A percentile compares a stretch with the other conserved stretches of the same genome.
These are phyloP conservation scores for Meyerozyma guilliermondii DNA, from an alignment of 1,139 yeast species.

Conservation along the genomic window DNA sequence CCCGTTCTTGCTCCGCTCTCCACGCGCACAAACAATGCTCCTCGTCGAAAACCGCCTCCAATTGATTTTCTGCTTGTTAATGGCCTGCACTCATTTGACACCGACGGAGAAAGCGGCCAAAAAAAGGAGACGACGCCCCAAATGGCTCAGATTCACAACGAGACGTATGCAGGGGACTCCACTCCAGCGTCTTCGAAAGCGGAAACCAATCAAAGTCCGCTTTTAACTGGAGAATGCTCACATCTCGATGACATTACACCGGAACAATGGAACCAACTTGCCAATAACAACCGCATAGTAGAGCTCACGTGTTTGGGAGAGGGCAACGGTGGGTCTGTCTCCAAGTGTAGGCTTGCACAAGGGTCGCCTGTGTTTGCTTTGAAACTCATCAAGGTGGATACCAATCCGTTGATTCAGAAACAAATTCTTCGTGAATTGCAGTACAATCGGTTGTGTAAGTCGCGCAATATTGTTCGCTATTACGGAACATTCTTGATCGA, in stretches of 20 bases:
- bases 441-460: slow-evolving; percentile 75
- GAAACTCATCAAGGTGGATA: slow-evolving; percentile 69
- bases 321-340: slow-evolving; percentile 91
- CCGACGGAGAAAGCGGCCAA: not conserved
- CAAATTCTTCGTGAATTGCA: slow-evolving; percentile 88
- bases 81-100: slow-evolving; percentile 21
- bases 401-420: slow-evolving; percentile 76
- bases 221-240: not conserved
- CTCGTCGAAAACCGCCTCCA: slow-evolving; percentile 41
- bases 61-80: slow-evolving; percentile 33
- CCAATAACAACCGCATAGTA: slow-evolving; percentile 52
- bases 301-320: slow-evolving; percentile 77
- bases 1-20: slow-evolving; percentile 5
- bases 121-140: not conserved
- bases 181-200: no score
- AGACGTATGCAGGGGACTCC: not conserved
- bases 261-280: slow-evolving; percentile 70
- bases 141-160: not conserved
- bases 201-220: not conserved
- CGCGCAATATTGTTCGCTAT: slow-evolving; percentile 83
- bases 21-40: slow-evolving; percentile 13
- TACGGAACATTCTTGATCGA: slow-evolving; percentile 87
- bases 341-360: slow-evolving; percentile 58
- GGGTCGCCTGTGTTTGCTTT: slow-evolving; percentile 73
- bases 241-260: slow-evolving; percentile 60